phyloP scores from a whole-genome alignment of 441 rosid species.

The Breynia disticha region DNA sequence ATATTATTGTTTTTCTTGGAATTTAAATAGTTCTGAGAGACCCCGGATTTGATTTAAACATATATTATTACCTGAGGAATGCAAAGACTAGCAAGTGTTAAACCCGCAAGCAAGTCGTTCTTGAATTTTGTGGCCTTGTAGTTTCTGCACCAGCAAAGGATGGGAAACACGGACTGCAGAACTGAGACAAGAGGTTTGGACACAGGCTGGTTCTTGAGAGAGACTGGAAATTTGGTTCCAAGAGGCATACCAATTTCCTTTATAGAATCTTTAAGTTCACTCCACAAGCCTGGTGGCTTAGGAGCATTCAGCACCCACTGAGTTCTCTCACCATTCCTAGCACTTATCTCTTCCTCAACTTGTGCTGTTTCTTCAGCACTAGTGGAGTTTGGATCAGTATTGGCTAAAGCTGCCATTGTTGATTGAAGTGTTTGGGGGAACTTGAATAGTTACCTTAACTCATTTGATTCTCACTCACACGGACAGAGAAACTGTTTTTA shows the following conservation, averaged over 20 bases:
- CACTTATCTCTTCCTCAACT: conserved; percentile 29
- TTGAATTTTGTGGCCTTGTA: conserved; percentile 50
- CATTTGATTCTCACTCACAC: background rate
- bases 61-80: conserved; percentile 62
- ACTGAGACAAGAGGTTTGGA: conserved; percentile 24
- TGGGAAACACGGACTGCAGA: conserved; percentile 49
- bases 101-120: conserved; percentile 73
- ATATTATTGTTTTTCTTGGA: too few relatives aligned
- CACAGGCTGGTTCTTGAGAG: conserved; percentile 27
- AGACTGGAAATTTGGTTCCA: conserved; percentile 22
- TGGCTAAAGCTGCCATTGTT: conserved; percentile 29
- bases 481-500: background rate
- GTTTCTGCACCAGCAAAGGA: conserved; percentile 52
- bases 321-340: conserved; percentile 24
- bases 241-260: conserved; percentile 27
- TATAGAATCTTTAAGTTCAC: conserved; percentile 22
- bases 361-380: conserved; percentile 6
- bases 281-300: conserved; percentile 58
- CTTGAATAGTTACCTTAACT: conserved; percentile 5
- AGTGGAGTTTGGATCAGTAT: conserved; percentile 1
- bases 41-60: background rate
- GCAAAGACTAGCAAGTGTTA: conserved; percentile 95
- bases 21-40: too few relatives aligned
- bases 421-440: conserved; percentile 76
- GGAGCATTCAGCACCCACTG: conserved; percentile 65